Evolutionary conservation across 2,329 filamentous ascomycete genomes (phyloP).

Genomic region (Sclerotinia glacialis): DNA sequence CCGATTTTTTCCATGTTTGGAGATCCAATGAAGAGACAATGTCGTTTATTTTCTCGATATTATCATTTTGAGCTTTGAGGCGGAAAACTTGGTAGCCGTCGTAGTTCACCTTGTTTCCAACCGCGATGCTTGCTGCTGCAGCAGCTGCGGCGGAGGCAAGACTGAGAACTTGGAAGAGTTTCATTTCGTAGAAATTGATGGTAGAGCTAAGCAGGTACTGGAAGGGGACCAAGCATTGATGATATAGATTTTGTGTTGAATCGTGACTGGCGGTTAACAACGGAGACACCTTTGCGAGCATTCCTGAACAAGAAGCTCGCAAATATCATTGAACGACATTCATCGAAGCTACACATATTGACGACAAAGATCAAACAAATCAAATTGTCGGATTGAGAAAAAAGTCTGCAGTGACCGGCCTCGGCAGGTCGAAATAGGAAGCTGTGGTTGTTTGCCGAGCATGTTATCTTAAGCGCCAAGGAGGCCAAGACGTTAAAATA

Average conservation of each 20-base stretch:
- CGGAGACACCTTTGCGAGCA: not conserved
- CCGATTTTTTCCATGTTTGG: slow-evolving; percentile 41
- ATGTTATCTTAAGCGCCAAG: slow-evolving; percentile 19
- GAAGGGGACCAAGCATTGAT: not conserved
- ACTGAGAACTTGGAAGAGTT: slow-evolving; percentile 6
- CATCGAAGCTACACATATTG: not conserved
- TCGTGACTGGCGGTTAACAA: slow-evolving; percentile 2
- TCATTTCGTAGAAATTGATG: slow-evolving; percentile 5
- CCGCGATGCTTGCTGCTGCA: not conserved
- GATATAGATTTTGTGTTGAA: not conserved
- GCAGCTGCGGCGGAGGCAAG: slow-evolving; percentile 2
- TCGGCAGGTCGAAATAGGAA: slow-evolving; percentile 19
- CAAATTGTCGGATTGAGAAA: not conserved
- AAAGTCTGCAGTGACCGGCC: not conserved
- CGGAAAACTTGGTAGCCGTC: slow-evolving; percentile 45
- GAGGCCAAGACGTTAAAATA: slow-evolving; percentile 16
- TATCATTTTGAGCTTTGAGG: slow-evolving; percentile 38
- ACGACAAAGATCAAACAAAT: slow-evolving; percentile 8
- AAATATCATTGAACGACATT: not conserved
- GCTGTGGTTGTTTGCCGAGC: slow-evolving; percentile 11
- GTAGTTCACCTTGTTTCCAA: slow-evolving; percentile 39
- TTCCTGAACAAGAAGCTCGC: slow-evolving; percentile 20
- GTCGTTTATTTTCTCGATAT: slow-evolving; percentile 39
- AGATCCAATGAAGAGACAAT: slow-evolving; percentile 41
- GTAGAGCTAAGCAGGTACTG: not conserved